Percentiles rank a stretch among this genome's conserved stretches.
Evolutionary conservation across 2,329 filamentous ascomycete species (phyloP).

Genomic region (Sporothrix luriei): DNA sequence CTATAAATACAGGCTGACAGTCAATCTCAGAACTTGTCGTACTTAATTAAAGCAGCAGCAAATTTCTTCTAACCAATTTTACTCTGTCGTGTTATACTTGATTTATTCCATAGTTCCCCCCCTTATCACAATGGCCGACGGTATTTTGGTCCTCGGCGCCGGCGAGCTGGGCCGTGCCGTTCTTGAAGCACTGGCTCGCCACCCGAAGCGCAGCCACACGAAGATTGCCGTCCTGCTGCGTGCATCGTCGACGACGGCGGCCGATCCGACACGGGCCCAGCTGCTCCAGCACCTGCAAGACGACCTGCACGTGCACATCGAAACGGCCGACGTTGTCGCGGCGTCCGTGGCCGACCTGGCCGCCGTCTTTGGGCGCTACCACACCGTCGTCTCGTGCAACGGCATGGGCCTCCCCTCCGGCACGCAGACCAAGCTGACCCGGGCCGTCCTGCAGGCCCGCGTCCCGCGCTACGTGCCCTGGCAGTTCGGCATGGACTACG

Average conservation of each 20-base stretch:
- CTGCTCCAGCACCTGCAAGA: conserved; percentile 38
- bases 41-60: no score
- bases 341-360: conserved; percentile 46
- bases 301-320: conserved; percentile 46
- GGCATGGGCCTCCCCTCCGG: conserved; percentile 61
- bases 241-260: not conserved
- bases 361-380: conserved; percentile 49
- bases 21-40: no score
- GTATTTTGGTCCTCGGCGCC: conserved; percentile 18
- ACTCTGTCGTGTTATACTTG: no score
- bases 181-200: conserved; percentile 12
- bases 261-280: not conserved
- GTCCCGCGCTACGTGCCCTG: conserved; percentile 65
- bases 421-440: conserved; percentile 58
- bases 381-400: conserved; percentile 61
- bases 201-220: conserved; percentile 2
- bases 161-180: conserved; percentile 18
- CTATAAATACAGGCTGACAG: no score
- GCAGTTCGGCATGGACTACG: conserved; percentile 76
- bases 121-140: not conserved
- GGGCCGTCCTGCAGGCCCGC: conserved; percentile 47
- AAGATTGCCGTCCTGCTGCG: conserved; percentile 13
- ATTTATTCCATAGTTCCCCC: no score
- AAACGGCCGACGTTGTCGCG: conserved; percentile 51
- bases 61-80: no score